phyloP scores from a whole-genome alignment of 164 flowering plant genomes.

The Dillenia turbinata region DNA sequence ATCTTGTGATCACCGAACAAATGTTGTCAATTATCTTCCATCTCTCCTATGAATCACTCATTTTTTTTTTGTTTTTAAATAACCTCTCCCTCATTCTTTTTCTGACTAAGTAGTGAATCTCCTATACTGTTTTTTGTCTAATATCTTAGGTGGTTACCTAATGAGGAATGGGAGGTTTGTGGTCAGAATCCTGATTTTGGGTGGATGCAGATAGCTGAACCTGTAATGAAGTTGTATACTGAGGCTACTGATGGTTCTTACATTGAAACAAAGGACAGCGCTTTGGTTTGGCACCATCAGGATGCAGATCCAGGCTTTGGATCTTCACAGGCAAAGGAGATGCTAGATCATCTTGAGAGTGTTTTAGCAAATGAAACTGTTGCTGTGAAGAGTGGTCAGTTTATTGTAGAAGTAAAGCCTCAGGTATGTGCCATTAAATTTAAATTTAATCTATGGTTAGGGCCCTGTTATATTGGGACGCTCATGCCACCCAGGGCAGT shows the following conservation, averaged over 20 bases:
- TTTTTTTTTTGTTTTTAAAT: no score
- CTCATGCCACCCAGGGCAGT: no score
- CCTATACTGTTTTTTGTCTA: background rate
- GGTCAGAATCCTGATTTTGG: conserved; percentile 42
- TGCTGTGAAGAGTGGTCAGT: conserved; percentile 53
- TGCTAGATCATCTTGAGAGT: conserved; percentile 52
- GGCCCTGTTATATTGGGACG: no score
- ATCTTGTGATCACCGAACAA: no score
- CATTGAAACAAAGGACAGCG: conserved; percentile 52
- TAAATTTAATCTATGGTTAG: no score
- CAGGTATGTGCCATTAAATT: conserved; percentile 29
- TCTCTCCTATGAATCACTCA: no score
- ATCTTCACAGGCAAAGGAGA: conserved; percentile 51
- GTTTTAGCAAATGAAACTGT: conserved; percentile 60
- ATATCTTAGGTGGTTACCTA: conserved; percentile 33
- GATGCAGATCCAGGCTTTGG: conserved; percentile 60
- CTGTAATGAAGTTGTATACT: conserved; percentile 36
- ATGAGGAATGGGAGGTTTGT: conserved; percentile 44
- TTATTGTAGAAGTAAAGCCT: conserved; percentile 53
- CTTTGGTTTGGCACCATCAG: conserved; percentile 52
- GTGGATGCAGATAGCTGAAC: conserved; percentile 50
- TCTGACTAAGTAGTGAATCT: no score
- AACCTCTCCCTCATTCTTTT: no score
- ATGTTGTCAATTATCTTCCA: no score
- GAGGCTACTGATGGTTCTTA: conserved; percentile 51